Base-by-base conservation (phyloP, 352 stramenopile species). In the Globisporangium cederbergense region DNA sequence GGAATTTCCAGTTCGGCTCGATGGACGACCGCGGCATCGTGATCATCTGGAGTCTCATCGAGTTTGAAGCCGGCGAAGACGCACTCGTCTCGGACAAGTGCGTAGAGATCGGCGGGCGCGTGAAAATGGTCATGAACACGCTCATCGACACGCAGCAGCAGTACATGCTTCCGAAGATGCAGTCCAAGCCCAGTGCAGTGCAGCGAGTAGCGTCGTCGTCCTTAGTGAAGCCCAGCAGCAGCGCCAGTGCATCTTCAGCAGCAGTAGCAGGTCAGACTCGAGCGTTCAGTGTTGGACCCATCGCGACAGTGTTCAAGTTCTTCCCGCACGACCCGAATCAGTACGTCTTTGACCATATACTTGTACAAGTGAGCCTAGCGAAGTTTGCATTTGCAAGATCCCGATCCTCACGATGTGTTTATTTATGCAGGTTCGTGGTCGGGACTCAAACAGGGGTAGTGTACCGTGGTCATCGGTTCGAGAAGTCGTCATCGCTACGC, bases 21-120 rank as follows among this genome's bases (percentile, higher is more conserved):
- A 81, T 91, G 63, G 83, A 91, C 32, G 79, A 91, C 52, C 83
- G 83, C 9, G 83, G 83, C 0, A 55, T 89, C 20, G 60, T 91
- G 10, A 75, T 91, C 22, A 74, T 91, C 36, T 91, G 83, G 83
- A 90, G 83, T 20, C 59, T 90, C n/a, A 76, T 91, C 36, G 80
- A 88, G 34, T 79, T 82, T 7, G 69, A 78, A 11, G 52, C 67
- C 0, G 71, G 65, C 6, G 75, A 86, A 22, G 75, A 88, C 43
- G 70, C 78, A 13, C 51, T 88, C 8, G 52, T 75, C 51, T 62
- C 62, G 1, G 76, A 90, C 58, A 89, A 84, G 56, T 91, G 81
- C 58, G 75, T 88, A 4, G 74, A 83, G 62, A 86, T 91, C 45
- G 79, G 79, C 22, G 80, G 78, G 0, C 77, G 76, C 22, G 72